Conservation (phyloP, 257 asterid genomes). For the Solanum dulcamara region DNA sequence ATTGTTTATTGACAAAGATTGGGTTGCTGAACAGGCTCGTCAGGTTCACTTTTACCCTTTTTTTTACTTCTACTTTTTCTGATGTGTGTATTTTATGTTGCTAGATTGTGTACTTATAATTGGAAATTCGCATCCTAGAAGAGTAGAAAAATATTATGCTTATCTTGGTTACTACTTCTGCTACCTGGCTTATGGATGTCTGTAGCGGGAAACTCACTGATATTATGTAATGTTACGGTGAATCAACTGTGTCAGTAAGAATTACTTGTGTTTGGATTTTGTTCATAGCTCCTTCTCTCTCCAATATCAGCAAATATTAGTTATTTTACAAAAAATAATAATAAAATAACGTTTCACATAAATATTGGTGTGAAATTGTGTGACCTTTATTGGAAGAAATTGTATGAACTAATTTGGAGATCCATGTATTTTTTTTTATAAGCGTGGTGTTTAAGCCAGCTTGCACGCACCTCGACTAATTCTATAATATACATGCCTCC, state of each 20-base stretch:
- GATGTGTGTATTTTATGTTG: not conserved
- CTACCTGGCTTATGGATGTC: not conserved
- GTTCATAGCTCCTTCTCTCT: not conserved
- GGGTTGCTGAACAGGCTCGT: constrained; percentile 95
- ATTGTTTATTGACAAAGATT: constrained; percentile 62
- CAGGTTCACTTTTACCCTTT: constrained; percentile 40
- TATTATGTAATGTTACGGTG: too few relatives aligned
- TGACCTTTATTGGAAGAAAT: not conserved
- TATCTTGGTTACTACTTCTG: not conserved
- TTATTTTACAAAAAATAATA: too few relatives aligned
- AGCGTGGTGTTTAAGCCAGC: not conserved
- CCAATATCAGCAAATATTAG: not conserved
- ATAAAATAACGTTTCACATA: too few relatives aligned
- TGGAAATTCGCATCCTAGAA: not conserved
- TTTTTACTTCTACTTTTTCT: too few relatives aligned
- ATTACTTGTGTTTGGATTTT: not conserved
- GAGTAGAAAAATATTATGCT: not conserved
- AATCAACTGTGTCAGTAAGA: not conserved
- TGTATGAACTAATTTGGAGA: not conserved
- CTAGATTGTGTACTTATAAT: too few relatives aligned
- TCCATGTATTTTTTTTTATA: not conserved
- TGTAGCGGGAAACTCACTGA: too few relatives aligned
- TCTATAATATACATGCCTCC: not conserved
- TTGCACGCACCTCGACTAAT: not conserved
- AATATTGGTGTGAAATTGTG: not conserved